Base-by-base conservation (phyloP, 73 alveolate genomes). In the Effrenium voratum region DNA sequence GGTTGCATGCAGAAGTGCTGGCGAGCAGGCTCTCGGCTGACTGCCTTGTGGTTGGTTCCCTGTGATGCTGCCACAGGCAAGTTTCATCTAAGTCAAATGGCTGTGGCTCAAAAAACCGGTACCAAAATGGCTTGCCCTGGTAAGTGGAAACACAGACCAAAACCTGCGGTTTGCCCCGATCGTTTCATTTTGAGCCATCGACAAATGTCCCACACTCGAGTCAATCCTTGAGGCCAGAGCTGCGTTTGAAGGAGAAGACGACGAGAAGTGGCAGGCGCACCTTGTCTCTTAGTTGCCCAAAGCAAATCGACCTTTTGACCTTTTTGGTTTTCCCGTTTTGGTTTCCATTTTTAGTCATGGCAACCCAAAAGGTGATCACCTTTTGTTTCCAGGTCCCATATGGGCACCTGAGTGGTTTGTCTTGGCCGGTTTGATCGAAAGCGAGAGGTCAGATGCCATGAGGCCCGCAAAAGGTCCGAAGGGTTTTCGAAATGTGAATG, bases 221-320 rank as follows among this genome's bases (percentile, higher is more conserved):
- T n/a, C 38, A 16, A n/a, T 10, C 15, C 60, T 0, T 15, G 22
- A 87, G 95, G 95, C 95, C 45, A 30, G 49, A 26, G 95, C 84
- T 47, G 95, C 95, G 6, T 87, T 87, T 66, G 59, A 66, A 87
- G 84, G 95, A 45, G 44, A 63, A 32, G 49, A 66, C 40, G 95
- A 32, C 70, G 68, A 45, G 32, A 60, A 87, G 40, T 87, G 95
- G 95, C 95, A 87, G 95, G 95, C 84, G 73, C 26, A 10, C 0
- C 40, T 38, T 38, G 40, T 10, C 66, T 52, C 66, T 13, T 12
- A 57, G 73, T 6, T 59, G 34, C 73, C 34, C 8, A 28, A 26
- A 52, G 66, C 66, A 52, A 13, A 52, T 10, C 28, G 19, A 55
- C 32, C 68, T 28, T 19, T 19, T 19, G 68, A 19, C 1, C 1